phyloP scores from a whole-genome alignment of 176 grass and related monocot genomes.

The Triticum monococcum region DNA sequence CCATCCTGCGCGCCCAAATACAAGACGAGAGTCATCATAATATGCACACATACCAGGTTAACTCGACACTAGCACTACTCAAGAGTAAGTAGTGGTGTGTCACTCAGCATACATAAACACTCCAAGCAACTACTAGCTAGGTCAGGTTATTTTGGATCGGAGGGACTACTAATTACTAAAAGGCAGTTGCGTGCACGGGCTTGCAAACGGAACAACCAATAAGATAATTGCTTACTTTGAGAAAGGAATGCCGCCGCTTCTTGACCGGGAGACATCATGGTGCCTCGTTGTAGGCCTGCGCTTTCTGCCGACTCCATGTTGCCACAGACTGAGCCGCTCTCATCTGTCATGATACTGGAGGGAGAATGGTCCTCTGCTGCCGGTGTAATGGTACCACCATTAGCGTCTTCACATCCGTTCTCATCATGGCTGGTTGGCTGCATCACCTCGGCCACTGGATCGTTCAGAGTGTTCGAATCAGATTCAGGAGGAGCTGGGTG shows the following conservation, averaged over 20 bases:
- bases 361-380: neutral
- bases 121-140: too few relatives aligned
- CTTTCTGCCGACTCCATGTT: neutral
- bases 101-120: too few relatives aligned
- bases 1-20: neutral
- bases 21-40: too few relatives aligned
- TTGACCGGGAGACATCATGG: slow-evolving; percentile 46
- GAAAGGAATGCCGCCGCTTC: slow-evolving; percentile 63
- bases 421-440: slow-evolving; percentile 18
- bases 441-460: slow-evolving; percentile 6
- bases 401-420: neutral
- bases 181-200: too few relatives aligned
- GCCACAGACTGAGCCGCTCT: slow-evolving; percentile 14
- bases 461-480: neutral
- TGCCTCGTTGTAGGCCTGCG: slow-evolving; percentile 3
- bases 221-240: slow-evolving; percentile 56
- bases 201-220: neutral
- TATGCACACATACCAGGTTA: too few relatives aligned
- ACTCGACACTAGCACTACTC: too few relatives aligned
- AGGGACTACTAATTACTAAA: too few relatives aligned
- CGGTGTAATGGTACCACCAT: neutral
- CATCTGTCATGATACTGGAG: neutral
- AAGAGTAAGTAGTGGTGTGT: too few relatives aligned
- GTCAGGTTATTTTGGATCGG: too few relatives aligned
- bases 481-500: slow-evolving; percentile 19